Evolutionary conservation across 306 rosid genomes (phyloP).

Genomic region (Dalbergia cultrata): DNA sequence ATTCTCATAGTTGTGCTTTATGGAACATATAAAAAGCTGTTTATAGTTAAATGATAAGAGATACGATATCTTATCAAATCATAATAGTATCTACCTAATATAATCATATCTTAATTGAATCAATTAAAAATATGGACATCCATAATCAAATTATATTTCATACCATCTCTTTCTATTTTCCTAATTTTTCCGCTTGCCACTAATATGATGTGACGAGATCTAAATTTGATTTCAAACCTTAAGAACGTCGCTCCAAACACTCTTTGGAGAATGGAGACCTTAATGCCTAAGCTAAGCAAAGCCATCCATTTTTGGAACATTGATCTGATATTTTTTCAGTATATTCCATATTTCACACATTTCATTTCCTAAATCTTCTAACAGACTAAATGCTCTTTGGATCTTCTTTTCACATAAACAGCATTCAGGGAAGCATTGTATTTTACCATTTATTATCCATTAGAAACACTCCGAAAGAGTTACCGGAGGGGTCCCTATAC

Average conservation of each 20-base stretch:
- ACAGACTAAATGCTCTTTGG: neutral
- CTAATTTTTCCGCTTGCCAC: no score
- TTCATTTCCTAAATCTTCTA: neutral
- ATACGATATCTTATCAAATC: no score
- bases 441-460: constrained; percentile 3
- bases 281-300: constrained; percentile 29
- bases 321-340: neutral
- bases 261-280: neutral
- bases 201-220: neutral
- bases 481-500: constrained; percentile 1
- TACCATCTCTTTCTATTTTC: no score
- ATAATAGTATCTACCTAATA: no score
- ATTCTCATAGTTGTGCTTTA: no score
- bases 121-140: no score
- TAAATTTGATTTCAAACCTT: neutral
- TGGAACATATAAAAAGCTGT: no score
- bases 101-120: no score
- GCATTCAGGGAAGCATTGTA: neutral
- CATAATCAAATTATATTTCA: no score
- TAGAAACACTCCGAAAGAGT: constrained; percentile 34
- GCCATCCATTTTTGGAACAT: constrained; percentile 4
- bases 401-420: constrained; percentile 28
- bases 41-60: no score
- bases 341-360: constrained; percentile 1
- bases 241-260: neutral